Evolutionary conservation across 768 basidiomycete species (phyloP).

Genomic region (Coprinellus aureogranulatus): DNA sequence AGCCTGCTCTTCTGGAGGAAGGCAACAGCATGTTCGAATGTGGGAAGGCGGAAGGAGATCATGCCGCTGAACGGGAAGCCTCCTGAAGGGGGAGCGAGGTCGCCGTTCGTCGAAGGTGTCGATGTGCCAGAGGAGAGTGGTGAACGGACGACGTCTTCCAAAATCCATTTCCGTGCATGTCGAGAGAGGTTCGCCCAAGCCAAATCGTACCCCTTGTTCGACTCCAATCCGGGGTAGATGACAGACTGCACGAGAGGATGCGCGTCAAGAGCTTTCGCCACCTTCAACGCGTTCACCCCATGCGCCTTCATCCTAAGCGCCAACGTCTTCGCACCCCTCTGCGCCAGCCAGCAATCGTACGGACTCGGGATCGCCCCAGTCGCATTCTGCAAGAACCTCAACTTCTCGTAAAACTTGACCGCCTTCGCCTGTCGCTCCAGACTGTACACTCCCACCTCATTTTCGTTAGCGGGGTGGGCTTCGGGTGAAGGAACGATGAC

Average conservation of each 20-base stretch:
- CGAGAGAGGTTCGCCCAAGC: conserved; percentile 64
- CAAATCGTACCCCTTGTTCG: conserved; percentile 48
- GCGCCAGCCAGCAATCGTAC: conserved; percentile 87
- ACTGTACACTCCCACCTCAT: no score
- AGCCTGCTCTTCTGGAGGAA: conserved; percentile 67
- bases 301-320: conserved; percentile 85
- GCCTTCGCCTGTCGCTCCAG: not conserved
- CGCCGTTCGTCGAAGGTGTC: no score
- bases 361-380: conserved; percentile 82
- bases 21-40: conserved; percentile 51
- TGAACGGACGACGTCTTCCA: conserved; percentile 20
- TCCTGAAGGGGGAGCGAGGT: conserved; percentile 34
- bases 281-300: conserved; percentile 74
- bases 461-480: no score
- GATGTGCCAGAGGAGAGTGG: no score
- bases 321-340: conserved; percentile 89
- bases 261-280: conserved; percentile 61
- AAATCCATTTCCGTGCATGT: conserved; percentile 67
- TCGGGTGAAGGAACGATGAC: conserved; percentile 78
- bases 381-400: conserved; percentile 90
- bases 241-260: conserved; percentile 71
- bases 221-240: conserved; percentile 78
- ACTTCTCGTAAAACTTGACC: conserved; percentile 27
- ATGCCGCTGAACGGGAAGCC: conserved; percentile 92
- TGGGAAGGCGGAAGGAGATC: conserved; percentile 75